Conservation (phyloP, 345 rosid species). For the Melaleuca alternifolia region DNA sequence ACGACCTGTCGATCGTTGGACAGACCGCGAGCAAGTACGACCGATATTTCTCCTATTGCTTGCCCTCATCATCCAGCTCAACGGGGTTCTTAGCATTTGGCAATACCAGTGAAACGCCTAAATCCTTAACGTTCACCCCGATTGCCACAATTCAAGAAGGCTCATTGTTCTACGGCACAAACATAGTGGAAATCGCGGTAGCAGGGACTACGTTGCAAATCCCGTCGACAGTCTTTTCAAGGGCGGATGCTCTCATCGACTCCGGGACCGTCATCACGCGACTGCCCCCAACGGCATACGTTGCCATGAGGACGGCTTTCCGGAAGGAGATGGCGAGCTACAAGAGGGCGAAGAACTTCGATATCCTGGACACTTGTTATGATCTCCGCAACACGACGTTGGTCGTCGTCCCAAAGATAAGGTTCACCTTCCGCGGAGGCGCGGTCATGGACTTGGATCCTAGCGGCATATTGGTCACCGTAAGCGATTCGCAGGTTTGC, state of each 20-base stretch:
- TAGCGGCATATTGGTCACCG: constrained; percentile 6
- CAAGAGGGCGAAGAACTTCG: constrained; percentile 42
- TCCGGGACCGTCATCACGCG: constrained; percentile 87
- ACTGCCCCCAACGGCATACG: constrained; percentile 60
- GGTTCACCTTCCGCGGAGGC: constrained; percentile 59
- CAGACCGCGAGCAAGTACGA: neutral
- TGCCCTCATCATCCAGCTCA: neutral
- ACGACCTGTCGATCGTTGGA: neutral
- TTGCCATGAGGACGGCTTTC: constrained; percentile 57
- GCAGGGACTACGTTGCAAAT: neutral
- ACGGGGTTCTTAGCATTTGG: neutral
- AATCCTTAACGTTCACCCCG: neutral
- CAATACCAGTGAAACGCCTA: neutral
- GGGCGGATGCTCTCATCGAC: constrained; percentile 30
- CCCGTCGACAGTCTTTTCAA: neutral
- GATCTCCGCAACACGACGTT: constrained; percentile 53
- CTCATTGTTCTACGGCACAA: neutral
- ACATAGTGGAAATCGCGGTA: neutral
- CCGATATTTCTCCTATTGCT: neutral
- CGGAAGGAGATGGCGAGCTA: constrained; percentile 32
- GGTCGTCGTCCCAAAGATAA: constrained; percentile 76
- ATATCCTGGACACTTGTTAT: constrained; percentile 77
- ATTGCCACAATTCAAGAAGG: neutral
- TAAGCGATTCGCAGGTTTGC: constrained; percentile 68
- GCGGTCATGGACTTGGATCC: constrained; percentile 17